Base-by-base conservation (phyloP, 2,329 filamentous ascomycete species). In the Sporothrix pallida region DNA sequence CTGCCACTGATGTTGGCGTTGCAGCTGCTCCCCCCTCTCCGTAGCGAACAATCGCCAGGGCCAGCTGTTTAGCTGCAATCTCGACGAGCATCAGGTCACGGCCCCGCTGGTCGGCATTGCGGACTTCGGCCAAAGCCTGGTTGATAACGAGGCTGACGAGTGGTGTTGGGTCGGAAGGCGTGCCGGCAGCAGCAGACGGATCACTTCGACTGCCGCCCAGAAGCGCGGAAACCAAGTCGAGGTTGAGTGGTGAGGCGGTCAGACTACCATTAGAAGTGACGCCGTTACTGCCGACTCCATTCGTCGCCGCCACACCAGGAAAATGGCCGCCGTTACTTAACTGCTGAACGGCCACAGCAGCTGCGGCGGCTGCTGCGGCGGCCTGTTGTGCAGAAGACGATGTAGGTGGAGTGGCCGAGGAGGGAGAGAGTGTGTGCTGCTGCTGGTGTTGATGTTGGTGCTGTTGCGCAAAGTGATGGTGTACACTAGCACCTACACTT, bases 81-180 rank as follows among this genome's bases (percentile, higher is more conserved):
- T 89, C 86, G 71, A 90, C 84, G 76, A 86, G 83, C 70, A 87
- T 83, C 74, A 88, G 81, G 70, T 84, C 81, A 4, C 87, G 83
- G 0, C 83, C 82, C 70, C 82, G 81, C 76, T 81, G 82, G 75
- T 86, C 83, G 44, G 84, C 82, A 17, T 77, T 76, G 42, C 84
- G 82, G 26, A 85, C 83, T 70, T 87, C 83, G 13, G 80, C 80
- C 80, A 88, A 83, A 3, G 85, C 84, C 74, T 83, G 82, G 74
- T 84, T 83, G 65, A 86, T 77, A n/a, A 84, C 81, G 71, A 83
- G 81, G 74, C 83, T 82, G 15, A 85, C 82, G 23, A 83, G 78
- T 0, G 82, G 52, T 4, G 67, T 26, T 1, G 52, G 13, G 26
- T 63, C 58, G n/a, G 58, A 12, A 0, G 67, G 2, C 2, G 48